Evolutionary conservation across 164 flowering plant genomes (phyloP), one percentile per base, ranked within the genome.

Genomic region (Vitis cinerea): DNA sequence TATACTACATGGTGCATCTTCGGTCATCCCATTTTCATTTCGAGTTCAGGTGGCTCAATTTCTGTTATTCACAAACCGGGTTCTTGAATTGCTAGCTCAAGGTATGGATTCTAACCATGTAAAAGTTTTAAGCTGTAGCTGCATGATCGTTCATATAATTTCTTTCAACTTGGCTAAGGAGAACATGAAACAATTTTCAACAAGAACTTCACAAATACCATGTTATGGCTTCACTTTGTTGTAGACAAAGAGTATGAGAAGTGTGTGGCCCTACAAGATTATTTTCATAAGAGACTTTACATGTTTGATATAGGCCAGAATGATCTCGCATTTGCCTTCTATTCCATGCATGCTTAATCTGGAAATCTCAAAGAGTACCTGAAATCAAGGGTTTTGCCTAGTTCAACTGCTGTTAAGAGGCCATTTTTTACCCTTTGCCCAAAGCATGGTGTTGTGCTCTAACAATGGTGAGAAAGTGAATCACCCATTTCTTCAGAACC

Each of bases 221-320:
- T 31, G 37, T 5, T 31, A 1, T 31, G 37, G 37, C 37, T 31
- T 31, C 37, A 31, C 60, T 68, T 68, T 71, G 17, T 69, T 75
- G 67, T 79, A 95, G 99, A 87, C 19, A 85, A 70, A 70, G 88
- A 80, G 64, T 50, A 68, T 56, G 77, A 71, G 6, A 91, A 83
- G 75, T 90, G 79, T 61, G 57, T 95, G 13, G 98, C 99, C 31
- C 59, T 63, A 19, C 74, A 77, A 76, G 86, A 85, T 29, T 84
- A 65, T 66, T 93, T 95, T 66, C 64, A 30, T 44, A 86, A 82
- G 75, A 97, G 84, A 17, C 87, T 95, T 12, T 95, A 90, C 83
- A 93, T 83, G 91, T 88, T 95, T 50, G 99, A 95, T 72, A 88
- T 95, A 61, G 98, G 98, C 66, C 98, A 93, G 82, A 95, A 95